A percentile compares a stretch with the other conserved stretches of the same genome.
These are phyloP conservation scores for Multifurca ochricompacta DNA, from an alignment of 768 basidiomycete genomes.

Conservation along the genomic window DNA sequence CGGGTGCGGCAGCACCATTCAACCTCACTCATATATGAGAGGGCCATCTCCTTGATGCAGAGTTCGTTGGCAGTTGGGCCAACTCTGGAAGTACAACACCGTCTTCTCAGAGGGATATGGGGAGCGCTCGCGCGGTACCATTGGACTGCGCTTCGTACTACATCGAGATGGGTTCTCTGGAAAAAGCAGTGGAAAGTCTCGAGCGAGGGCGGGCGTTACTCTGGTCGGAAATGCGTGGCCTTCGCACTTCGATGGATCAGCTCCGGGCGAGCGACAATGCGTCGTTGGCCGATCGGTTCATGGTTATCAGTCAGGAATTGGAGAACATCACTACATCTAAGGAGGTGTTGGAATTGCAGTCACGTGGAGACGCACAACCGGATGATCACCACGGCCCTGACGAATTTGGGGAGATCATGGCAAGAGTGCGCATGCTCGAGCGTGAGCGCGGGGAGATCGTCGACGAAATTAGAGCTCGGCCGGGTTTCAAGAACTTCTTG, in stretches of 20 bases:
- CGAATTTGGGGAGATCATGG: neutral
- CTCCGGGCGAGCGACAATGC: neutral
- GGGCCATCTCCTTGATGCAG: neutral
- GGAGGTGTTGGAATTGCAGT: neutral
- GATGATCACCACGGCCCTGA: neutral
- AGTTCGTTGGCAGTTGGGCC: neutral
- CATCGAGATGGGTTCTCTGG: neutral
- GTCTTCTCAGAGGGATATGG: neutral
- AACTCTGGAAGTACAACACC: conserved; percentile 1
- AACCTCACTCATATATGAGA: neutral
- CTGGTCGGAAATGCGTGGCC: conserved; percentile 16
- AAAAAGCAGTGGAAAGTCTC: conserved; percentile 6
- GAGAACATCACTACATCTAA: neutral
- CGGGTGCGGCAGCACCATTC: neutral
- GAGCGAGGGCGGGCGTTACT: conserved; percentile 14
- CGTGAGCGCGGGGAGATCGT: neutral
- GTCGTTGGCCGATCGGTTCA: conserved; percentile 5
- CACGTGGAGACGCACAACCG: neutral
- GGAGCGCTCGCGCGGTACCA: neutral
- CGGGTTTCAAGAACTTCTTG: conserved; percentile 5
- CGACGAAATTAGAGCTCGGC: neutral
- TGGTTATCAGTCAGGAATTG: neutral
- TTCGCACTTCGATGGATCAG: conserved; percentile 12
- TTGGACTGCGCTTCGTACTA: neutral
- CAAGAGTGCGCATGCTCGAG: neutral